These are phyloP conservation scores for Albophoma yamanashiensis DNA, from an alignment of 2,329 filamentous ascomycete species.

Conservation along the genomic window DNA sequence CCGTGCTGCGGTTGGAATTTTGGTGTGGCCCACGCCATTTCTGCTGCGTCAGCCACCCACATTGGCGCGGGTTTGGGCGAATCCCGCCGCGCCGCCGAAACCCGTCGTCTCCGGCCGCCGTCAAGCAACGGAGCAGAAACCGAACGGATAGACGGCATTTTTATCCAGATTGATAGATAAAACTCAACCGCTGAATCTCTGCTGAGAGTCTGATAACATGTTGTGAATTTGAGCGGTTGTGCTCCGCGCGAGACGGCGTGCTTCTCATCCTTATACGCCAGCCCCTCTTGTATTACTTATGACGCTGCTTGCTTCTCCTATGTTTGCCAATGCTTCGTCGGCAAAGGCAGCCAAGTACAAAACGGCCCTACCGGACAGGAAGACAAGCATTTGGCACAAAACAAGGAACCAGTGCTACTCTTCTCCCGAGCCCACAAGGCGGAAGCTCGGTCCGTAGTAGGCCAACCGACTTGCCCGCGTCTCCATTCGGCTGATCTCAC, in stretches of 20 bases:
- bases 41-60: neutral
- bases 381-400: neutral
- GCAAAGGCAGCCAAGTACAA: neutral
- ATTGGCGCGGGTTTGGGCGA: neutral
- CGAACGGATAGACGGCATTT: neutral
- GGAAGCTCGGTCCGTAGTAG: slow-evolving; percentile 4
- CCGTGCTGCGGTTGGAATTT: neutral
- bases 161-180: neutral
- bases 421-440: slow-evolving; percentile 1
- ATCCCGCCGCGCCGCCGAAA: neutral
- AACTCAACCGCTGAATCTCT: neutral
- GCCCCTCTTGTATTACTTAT: neutral
- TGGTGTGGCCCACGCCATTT: neutral
- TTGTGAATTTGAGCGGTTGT: neutral
- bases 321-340: neutral
- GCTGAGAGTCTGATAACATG: neutral
- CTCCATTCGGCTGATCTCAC: slow-evolving; percentile 4
- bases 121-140: neutral
- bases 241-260: no score
- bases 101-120: neutral
- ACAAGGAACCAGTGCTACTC: neutral
- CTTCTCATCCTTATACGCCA: no score
- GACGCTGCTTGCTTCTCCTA: neutral
- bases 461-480: slow-evolving; percentile 3
- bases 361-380: neutral